A percentile compares a stretch with the other conserved stretches of the same genome.
Evolutionary conservation across 148 eudicot species (phyloP).

Genomic region (Talinum fruticosum): DNA sequence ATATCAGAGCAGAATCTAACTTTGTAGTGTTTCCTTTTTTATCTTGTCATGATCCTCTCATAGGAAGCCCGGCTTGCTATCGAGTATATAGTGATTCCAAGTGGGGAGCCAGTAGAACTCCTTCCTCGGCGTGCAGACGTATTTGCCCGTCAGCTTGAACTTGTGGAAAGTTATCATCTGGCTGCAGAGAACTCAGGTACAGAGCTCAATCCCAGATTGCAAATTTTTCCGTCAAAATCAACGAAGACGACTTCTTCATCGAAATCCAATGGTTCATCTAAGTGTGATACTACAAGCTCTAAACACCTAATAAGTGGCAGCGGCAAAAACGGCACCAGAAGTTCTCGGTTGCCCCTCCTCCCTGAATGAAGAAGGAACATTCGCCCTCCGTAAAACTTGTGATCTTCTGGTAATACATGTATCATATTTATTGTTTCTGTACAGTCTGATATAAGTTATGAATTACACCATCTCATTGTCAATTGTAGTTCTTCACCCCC

Average conservation of each 20-base stretch:
- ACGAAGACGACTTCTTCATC: constrained; percentile 33
- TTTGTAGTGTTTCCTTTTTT: background rate
- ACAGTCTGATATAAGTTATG: constrained; percentile 29
- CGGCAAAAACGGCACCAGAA: constrained; percentile 38
- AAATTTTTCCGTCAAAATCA: constrained; percentile 72
- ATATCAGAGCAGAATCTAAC: too few species aligned
- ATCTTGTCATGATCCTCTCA: background rate
- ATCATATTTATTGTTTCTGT: constrained; percentile 10
- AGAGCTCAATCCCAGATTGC: constrained; percentile 80
- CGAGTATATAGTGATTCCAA: constrained; percentile 94
- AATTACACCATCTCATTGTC: background rate
- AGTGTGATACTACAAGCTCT: constrained; percentile 16
- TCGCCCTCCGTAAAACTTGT: background rate
- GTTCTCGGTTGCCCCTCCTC: constrained; percentile 62
- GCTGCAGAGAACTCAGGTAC: constrained; percentile 89
- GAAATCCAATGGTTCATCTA: constrained; percentile 25
- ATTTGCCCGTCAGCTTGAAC: constrained; percentile 84
- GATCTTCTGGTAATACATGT: constrained; percentile 4
- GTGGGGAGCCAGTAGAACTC: constrained; percentile 93
- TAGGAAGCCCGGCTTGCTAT: constrained; percentile 96
- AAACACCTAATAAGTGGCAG: constrained; percentile 10
- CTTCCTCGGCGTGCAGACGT: constrained; percentile 94
- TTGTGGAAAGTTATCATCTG: constrained; percentile 85
- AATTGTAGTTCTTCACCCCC: background rate
- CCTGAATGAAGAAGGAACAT: constrained; percentile 41